Percentiles rank a stretch among this genome's conserved stretches.
phyloP scores from a whole-genome alignment of 495 filamentous ascomycete species.

The Penicillium lagena region DNA sequence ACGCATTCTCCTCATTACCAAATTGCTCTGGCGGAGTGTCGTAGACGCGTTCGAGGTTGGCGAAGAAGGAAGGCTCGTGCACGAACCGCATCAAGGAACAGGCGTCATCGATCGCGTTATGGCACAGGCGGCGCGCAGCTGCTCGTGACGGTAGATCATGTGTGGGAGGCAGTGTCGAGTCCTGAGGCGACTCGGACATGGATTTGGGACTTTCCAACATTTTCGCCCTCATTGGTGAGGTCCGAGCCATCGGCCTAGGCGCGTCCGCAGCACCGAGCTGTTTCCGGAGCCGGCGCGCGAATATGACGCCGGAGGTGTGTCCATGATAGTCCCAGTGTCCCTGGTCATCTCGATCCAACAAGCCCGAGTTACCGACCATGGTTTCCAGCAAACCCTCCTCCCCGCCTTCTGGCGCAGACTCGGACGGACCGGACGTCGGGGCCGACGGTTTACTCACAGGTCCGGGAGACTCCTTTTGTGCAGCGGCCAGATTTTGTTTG shows the following conservation, averaged over 20 bases:
- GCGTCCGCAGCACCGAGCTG: slow-evolving; percentile 64
- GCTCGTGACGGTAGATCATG: slow-evolving; percentile 66
- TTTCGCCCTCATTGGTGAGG: slow-evolving; percentile 30
- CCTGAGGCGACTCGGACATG: slow-evolving; percentile 52
- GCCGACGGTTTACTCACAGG: slow-evolving; percentile 3
- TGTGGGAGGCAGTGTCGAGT: slow-evolving; percentile 43
- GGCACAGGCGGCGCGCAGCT: slow-evolving; percentile 61
- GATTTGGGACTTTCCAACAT: slow-evolving; percentile 71
- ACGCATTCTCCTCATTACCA: slow-evolving; percentile 68
- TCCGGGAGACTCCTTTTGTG: slow-evolving; percentile 15
- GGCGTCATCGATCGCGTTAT: slow-evolving; percentile 75
- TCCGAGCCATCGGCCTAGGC: slow-evolving; percentile 35
- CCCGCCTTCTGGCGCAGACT: slow-evolving; percentile 23
- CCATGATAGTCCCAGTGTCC: slow-evolving; percentile 95
- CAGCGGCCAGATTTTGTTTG: slow-evolving; percentile 33
- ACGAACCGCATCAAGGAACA: slow-evolving; percentile 78
- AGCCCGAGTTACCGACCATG: slow-evolving; percentile 89
- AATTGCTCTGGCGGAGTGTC: slow-evolving; percentile 62
- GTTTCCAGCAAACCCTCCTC: slow-evolving; percentile 81
- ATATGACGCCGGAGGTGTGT: slow-evolving; percentile 84
- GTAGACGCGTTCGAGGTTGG: slow-evolving; percentile 73
- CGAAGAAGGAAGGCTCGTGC: slow-evolving; percentile 82
- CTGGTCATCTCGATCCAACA: slow-evolving; percentile 83
- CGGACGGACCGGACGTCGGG: slow-evolving; percentile 10
- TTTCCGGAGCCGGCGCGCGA: slow-evolving; percentile 76